phyloP scores from a whole-genome alignment of 2,329 filamentous ascomycete species.

The Cytospora paraplurivora region DNA sequence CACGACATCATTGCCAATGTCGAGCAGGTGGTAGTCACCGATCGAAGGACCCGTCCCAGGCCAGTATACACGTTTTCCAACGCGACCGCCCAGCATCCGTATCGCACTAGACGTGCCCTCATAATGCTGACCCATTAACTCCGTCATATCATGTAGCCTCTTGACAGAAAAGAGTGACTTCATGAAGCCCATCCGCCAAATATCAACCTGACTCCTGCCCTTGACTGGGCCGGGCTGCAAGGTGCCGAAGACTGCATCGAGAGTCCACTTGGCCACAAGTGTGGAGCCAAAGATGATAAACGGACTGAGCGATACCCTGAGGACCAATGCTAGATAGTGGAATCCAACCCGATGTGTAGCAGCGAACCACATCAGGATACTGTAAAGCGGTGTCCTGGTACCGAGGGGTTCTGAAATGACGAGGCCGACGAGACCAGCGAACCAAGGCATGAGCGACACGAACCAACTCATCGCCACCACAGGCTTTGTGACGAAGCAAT shows the following conservation, averaged over 20 bases:
- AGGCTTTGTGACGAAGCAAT: slow-evolving; percentile 46
- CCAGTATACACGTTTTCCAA: slow-evolving; percentile 59
- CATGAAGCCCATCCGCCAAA: slow-evolving; percentile 49
- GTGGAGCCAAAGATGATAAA: slow-evolving; percentile 48
- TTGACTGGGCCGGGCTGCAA: slow-evolving; percentile 38
- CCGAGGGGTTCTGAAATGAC: slow-evolving; percentile 42
- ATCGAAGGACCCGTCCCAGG: slow-evolving; percentile 57
- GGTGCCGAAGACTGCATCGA: slow-evolving; percentile 46
- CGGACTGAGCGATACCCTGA: slow-evolving; percentile 45
- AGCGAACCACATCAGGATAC: slow-evolving; percentile 53
- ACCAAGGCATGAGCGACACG: slow-evolving; percentile 49
- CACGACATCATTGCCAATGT: slow-evolving; percentile 61
- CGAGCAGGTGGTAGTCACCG: slow-evolving; percentile 56
- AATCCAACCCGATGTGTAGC: slow-evolving; percentile 48
- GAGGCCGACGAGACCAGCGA: slow-evolving; percentile 48
- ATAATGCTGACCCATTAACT: slow-evolving; percentile 57
- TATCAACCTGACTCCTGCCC: slow-evolving; percentile 41
- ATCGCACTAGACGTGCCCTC: slow-evolving; percentile 55
- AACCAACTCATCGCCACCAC: slow-evolving; percentile 44
- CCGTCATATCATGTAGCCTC: slow-evolving; percentile 50
- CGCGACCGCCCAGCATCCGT: slow-evolving; percentile 52
- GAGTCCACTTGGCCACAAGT: slow-evolving; percentile 42
- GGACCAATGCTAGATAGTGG: slow-evolving; percentile 51
- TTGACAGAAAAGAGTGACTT: slow-evolving; percentile 47
- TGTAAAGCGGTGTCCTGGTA: slow-evolving; percentile 41